phyloP scores from a whole-genome alignment of 192 early-diverging fungal genomes.

The Geranomyces michiganensis region DNA sequence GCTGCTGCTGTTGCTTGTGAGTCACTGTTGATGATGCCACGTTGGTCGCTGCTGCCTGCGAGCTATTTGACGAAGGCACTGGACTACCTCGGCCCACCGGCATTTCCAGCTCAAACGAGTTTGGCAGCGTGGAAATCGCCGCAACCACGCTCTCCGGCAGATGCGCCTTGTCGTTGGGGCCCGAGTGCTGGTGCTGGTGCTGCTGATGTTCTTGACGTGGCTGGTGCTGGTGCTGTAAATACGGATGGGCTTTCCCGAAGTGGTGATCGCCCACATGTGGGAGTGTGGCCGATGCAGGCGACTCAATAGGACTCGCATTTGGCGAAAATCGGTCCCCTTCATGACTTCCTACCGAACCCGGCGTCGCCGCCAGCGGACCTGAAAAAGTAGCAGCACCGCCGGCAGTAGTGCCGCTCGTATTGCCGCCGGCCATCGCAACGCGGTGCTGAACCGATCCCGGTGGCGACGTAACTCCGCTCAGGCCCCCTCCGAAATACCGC shows the following conservation, averaged over 20 bases:
- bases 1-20: no score
- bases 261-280: not conserved
- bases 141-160: not conserved
- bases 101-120: conserved; percentile 11
- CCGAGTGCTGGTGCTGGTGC: no score
- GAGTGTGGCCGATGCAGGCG: not conserved
- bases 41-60: not conserved
- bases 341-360: not conserved
- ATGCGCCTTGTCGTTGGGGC: not conserved
- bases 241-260: not conserved
- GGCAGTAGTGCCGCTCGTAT: no score
- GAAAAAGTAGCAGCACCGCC: no score
- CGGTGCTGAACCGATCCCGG: not conserved
- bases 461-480: conserved; percentile 1
- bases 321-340: conserved; percentile 1
- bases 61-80: no score
- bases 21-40: not conserved
- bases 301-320: conserved; percentile 4
- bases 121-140: not conserved
- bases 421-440: no score
- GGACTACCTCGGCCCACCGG: not conserved
- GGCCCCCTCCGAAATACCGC: not conserved
- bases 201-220: no score
- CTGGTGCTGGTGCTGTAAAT: not conserved
- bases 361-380: not conserved